A percentile compares a stretch with the other conserved stretches of the same genome.
phyloP scores from a whole-genome alignment of 2,329 filamentous ascomycete species.

The Incumbomyces lentus region DNA sequence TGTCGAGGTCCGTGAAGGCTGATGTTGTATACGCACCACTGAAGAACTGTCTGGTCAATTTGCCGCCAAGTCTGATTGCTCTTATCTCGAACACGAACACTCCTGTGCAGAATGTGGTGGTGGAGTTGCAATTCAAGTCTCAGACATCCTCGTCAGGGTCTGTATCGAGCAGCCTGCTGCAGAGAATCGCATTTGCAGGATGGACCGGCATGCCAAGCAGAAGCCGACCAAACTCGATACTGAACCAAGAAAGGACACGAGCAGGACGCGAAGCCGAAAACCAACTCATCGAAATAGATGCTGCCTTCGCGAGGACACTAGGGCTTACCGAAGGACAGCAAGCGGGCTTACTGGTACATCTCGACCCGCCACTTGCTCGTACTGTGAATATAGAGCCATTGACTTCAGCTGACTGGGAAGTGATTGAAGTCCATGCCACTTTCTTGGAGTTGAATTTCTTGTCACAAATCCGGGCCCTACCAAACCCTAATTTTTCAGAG shows the following conservation, averaged over 20 bases:
- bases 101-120: constrained; percentile 84
- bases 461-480: constrained; percentile 82
- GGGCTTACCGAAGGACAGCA: constrained; percentile 74
- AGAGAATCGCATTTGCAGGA: constrained; percentile 72
- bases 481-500: constrained; percentile 63
- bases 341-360: constrained; percentile 58
- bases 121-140: constrained; percentile 73
- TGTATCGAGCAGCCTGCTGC: constrained; percentile 38
- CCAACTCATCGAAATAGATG: constrained; percentile 73
- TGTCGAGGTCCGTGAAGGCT: constrained; percentile 50
- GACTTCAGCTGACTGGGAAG: constrained; percentile 93
- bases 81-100: constrained; percentile 83
- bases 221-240: constrained; percentile 61
- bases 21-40: constrained; percentile 79
- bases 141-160: constrained; percentile 40
- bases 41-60: constrained; percentile 90
- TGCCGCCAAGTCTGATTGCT: constrained; percentile 73
- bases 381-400: constrained; percentile 95
- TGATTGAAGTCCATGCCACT: constrained; percentile 92
- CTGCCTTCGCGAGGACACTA: constrained; percentile 66
- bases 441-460: constrained; percentile 92
- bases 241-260: constrained; percentile 42
- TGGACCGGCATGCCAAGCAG: constrained; percentile 99
- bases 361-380: constrained; percentile 83
- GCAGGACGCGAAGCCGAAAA: constrained; percentile 71